phyloP scores from a whole-genome alignment of 371 early-diverging fungal genomes.

The Smittium mucronatum region DNA sequence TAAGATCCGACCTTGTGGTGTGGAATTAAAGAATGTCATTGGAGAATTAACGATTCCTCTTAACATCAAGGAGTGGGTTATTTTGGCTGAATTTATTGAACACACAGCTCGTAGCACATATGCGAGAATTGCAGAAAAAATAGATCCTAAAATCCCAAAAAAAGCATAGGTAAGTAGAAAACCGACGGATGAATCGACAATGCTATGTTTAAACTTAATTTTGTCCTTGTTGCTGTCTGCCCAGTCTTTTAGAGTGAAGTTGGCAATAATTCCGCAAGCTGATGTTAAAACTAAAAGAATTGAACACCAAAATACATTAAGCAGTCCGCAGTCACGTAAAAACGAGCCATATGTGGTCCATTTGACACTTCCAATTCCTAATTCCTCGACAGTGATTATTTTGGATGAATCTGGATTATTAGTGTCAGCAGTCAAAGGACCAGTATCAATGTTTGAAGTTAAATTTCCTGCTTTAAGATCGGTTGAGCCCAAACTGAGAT shows the following conservation, averaged over 20 bases:
- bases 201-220: slow-evolving; percentile 7
- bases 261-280: slow-evolving; percentile 7
- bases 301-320: neutral
- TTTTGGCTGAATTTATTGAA: neutral
- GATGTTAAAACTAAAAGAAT: neutral
- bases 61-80: slow-evolving; percentile 25
- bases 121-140: slow-evolving; percentile 50
- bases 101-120: slow-evolving; percentile 54
- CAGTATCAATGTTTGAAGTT: neutral
- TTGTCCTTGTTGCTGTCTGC: slow-evolving; percentile 20
- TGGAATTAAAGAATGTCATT: slow-evolving; percentile 74
- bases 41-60: slow-evolving; percentile 49
- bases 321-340: neutral
- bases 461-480: neutral
- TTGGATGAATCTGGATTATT: neutral
- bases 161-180: slow-evolving; percentile 42
- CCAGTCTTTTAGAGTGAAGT: slow-evolving; percentile 16
- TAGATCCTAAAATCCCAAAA: slow-evolving; percentile 49
- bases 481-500: neutral
- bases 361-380: neutral
- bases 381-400: neutral
- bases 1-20: slow-evolving; percentile 75
- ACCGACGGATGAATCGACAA: neutral
- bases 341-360: neutral
- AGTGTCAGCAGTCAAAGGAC: neutral